Evolutionary conservation across 306 rosid species (phyloP).

Genomic region (Potentilla sterilis): DNA sequence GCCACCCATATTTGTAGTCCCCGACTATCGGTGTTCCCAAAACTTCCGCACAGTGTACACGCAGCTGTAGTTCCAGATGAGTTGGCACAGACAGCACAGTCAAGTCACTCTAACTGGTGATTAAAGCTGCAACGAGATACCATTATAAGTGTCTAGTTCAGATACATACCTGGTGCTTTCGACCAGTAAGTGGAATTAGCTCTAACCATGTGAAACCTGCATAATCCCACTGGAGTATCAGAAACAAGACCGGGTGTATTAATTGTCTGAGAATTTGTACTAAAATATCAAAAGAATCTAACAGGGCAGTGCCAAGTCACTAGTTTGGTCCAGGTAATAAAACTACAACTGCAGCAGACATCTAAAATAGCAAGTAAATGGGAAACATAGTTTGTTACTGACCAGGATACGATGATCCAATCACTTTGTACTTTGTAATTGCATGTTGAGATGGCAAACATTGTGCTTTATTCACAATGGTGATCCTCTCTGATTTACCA

Average conservation of each 20-base stretch:
- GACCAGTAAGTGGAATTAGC: slow-evolving; percentile 81
- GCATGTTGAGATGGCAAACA: slow-evolving; percentile 65
- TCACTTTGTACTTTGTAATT: slow-evolving; percentile 67
- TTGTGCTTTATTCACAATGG: slow-evolving; percentile 41
- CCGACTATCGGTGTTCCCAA: slow-evolving; percentile 93
- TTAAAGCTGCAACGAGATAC: not conserved
- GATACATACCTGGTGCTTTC: slow-evolving; percentile 86
- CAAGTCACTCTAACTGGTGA: slow-evolving; percentile 1
- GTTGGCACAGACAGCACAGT: not conserved
- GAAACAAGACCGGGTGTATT: not conserved
- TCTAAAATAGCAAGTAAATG: not conserved
- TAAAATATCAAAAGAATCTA: not conserved
- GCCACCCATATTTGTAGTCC: slow-evolving; percentile 95
- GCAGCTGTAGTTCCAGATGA: slow-evolving; percentile 51
- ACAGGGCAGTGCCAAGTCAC: not conserved
- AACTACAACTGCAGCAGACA: not conserved
- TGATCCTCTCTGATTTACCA: slow-evolving; percentile 80
- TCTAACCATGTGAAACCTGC: slow-evolving; percentile 93
- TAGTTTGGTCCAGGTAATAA: not conserved
- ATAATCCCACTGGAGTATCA: slow-evolving; percentile 25
- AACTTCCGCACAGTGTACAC: slow-evolving; percentile 93
- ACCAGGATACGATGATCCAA: slow-evolving; percentile 68
- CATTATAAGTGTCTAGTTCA: slow-evolving; percentile 12
- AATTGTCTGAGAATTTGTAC: not conserved
- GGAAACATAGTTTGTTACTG: slow-evolving; percentile 29